These are phyloP conservation scores for Gnetum montanum DNA, from an alignment of 75 land plant species.

Conservation along the genomic window DNA sequence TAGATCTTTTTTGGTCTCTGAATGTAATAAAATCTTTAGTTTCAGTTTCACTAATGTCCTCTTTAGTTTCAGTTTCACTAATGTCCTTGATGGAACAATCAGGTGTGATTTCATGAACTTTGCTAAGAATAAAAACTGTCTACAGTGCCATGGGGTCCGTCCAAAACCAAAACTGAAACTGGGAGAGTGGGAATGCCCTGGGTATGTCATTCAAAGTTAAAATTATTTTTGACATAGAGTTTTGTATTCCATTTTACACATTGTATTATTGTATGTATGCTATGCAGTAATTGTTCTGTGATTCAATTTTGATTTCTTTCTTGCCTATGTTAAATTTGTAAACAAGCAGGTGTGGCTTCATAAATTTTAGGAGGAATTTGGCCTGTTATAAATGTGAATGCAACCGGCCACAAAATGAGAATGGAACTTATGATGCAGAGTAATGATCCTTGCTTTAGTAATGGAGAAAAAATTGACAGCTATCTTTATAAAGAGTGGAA, in stretches of 20 bases:
- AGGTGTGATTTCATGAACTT: conserved; percentile 91
- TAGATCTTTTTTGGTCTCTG: no score
- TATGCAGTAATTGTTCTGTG: no score
- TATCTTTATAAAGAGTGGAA: background rate
- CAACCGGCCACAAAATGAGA: conserved; percentile 20
- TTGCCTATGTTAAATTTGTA: no score
- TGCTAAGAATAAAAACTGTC: conserved; percentile 64
- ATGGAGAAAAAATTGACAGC: background rate
- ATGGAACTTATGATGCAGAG: background rate
- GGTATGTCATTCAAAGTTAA: conserved; percentile 34
- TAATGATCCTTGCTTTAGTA: background rate
- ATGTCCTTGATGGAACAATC: conserved; percentile 5
- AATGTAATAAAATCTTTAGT: no score
- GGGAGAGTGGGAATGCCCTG: conserved; percentile 93
- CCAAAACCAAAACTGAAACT: conserved; percentile 47
- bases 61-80: background rate
- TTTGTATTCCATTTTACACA: no score
- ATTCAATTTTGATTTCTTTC: no score
- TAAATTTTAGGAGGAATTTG: conserved; percentile 64
- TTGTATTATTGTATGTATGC: no score
- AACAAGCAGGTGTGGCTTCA: conserved; percentile 61
- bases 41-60: conserved; percentile 1
- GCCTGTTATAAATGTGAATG: conserved; percentile 65
- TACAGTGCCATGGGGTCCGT: conserved; percentile 66
- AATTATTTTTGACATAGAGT: no score